These are phyloP conservation scores for Kuraishia piskuri DNA, from an alignment of 805 yeast genomes.

Conservation along the genomic window DNA sequence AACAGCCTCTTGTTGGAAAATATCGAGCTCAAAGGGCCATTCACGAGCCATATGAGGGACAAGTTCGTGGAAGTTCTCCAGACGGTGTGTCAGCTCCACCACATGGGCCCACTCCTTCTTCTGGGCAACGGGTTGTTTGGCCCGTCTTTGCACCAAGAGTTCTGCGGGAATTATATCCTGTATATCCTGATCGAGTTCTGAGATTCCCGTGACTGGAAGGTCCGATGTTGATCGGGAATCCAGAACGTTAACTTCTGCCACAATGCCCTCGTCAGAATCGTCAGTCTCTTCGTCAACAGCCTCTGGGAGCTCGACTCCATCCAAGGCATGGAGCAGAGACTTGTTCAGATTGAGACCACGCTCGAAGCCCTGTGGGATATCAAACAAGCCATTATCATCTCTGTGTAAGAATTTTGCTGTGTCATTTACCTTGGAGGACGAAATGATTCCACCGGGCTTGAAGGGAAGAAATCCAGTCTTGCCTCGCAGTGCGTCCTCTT, in stretches of 20 bases:
- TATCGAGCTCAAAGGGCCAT: conserved; percentile 94
- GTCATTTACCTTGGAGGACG: conserved; percentile 21
- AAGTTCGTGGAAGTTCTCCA: conserved; percentile 78
- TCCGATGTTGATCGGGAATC: not conserved
- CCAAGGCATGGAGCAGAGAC: conserved; percentile 7
- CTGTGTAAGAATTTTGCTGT: conserved; percentile 42
- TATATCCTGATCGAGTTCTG: conserved; percentile 2
- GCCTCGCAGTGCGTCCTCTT: conserved; percentile 59
- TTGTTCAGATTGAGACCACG: conserved; percentile 47
- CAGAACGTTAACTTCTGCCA: conserved; percentile 3
- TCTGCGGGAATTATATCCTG: conserved; percentile 44
- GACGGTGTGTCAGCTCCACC: conserved; percentile 75
- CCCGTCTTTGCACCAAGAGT: conserved; percentile 23
- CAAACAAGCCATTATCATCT: conserved; percentile 70
- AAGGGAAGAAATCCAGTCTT: conserved; percentile 74
- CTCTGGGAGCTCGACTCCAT: conserved; percentile 4
- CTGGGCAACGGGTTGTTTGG: conserved; percentile 1
- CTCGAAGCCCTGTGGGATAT: conserved; percentile 71
- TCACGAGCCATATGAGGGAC: conserved; percentile 89
- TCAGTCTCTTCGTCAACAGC: conserved; percentile 7
- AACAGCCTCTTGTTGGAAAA: conserved; percentile 94
- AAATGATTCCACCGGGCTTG: conserved; percentile 74
- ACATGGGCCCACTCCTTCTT: conserved; percentile 86
- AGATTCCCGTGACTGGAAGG: not conserved
- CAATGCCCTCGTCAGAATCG: conserved; percentile 2